Percentiles rank a stretch among this genome's conserved stretches.
Conservation (phyloP, 495 filamentous ascomycete species). For the Penicillium turbatum region DNA sequence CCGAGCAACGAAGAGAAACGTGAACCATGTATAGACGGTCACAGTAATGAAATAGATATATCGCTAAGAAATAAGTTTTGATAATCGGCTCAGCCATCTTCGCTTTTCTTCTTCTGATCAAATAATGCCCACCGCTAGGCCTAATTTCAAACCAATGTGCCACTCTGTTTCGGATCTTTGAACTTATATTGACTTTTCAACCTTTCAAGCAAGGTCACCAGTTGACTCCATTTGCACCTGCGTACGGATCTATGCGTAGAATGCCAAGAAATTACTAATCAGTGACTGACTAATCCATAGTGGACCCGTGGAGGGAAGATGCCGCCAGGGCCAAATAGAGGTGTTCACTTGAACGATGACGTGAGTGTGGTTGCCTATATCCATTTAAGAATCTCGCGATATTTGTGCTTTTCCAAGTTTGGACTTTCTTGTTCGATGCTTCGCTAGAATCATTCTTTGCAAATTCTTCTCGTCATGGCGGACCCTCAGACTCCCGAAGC, state of each 20-base stretch:
- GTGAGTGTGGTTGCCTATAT: slow-evolving; percentile 24
- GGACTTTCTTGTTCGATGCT: slow-evolving; percentile 9
- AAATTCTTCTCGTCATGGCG: slow-evolving; percentile 29
- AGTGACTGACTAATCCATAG: slow-evolving; percentile 5
- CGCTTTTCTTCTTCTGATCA: too few species aligned
- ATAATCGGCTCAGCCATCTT: too few species aligned
- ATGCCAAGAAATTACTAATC: slow-evolving; percentile 3
- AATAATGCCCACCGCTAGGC: too few species aligned
- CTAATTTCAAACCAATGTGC: too few species aligned
- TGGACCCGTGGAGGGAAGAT: slow-evolving; percentile 7
- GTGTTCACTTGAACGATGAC: slow-evolving; percentile 17
- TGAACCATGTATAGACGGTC: background rate
- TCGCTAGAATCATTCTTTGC: background rate
- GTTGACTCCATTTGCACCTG: background rate
- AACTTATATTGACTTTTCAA: too few species aligned
- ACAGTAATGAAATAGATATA: background rate
- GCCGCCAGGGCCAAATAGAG: slow-evolving; percentile 4
- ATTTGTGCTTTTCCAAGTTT: background rate
- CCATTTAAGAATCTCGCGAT: background rate
- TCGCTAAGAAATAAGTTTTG: background rate
- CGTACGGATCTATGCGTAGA: background rate
- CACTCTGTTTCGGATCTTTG: too few species aligned
- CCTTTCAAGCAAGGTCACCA: too few species aligned
- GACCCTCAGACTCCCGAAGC: slow-evolving; percentile 53
- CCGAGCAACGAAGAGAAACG: slow-evolving; percentile 33